Percentiles rank a stretch among this genome's conserved stretches.
Evolutionary conservation across 805 yeast species (phyloP).

Genomic region (Kazachstania psychrophila): DNA sequence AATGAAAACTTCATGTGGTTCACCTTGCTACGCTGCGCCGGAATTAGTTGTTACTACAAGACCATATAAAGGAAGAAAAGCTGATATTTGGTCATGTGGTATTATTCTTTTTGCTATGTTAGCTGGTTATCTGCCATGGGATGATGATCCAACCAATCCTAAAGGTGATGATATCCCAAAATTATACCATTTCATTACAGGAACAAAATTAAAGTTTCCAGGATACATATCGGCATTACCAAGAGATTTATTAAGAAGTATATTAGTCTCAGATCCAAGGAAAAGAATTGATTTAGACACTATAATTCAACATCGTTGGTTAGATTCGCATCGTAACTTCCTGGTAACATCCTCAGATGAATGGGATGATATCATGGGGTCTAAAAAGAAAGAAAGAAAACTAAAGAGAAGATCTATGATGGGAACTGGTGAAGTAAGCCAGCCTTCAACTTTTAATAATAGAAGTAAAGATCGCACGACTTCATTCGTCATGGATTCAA

Average conservation of each 20-base stretch:
- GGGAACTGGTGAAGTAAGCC: slow-evolving; percentile 8
- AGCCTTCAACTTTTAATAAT: slow-evolving; percentile 7
- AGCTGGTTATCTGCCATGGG: slow-evolving; percentile 94
- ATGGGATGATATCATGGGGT: slow-evolving; percentile 55
- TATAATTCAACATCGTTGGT: slow-evolving; percentile 79
- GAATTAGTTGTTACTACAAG: slow-evolving; percentile 81
- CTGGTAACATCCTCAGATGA: slow-evolving; percentile 77
- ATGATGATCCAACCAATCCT: slow-evolving; percentile 93
- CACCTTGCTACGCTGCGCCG: slow-evolving; percentile 98
- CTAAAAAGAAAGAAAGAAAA: slow-evolving; percentile 31
- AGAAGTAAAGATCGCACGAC: neutral
- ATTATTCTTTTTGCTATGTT: slow-evolving; percentile 93
- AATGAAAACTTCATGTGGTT: slow-evolving; percentile 93
- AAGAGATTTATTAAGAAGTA: slow-evolving; percentile 77
- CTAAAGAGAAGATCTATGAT: slow-evolving; percentile 1
- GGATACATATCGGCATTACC: slow-evolving; percentile 87
- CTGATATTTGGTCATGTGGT: slow-evolving; percentile 96
- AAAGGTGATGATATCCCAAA: slow-evolving; percentile 91
- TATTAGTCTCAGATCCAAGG: slow-evolving; percentile 76
- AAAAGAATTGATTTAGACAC: slow-evolving; percentile 60
- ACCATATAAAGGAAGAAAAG: slow-evolving; percentile 86
- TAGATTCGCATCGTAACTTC: slow-evolving; percentile 73
- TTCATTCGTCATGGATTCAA: neutral
- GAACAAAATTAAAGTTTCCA: slow-evolving; percentile 89
- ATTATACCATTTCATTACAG: slow-evolving; percentile 83